Conservation (phyloP, 2,329 filamentous ascomycete species). For the Teratosphaeria epicoccoides region DNA sequence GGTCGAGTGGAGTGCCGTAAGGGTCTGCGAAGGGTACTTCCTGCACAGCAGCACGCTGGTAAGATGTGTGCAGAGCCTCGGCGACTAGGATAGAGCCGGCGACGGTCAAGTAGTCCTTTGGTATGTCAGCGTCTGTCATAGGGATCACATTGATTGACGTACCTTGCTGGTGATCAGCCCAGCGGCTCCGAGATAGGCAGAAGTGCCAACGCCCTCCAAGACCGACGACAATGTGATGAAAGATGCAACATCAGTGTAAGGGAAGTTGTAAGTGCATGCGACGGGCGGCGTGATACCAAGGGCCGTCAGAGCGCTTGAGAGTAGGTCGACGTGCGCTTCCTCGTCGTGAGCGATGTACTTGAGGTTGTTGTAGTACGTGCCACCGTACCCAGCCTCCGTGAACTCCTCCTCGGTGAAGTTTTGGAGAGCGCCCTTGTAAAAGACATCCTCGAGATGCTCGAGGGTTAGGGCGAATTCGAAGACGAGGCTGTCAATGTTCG, state of each 20-base stretch:
- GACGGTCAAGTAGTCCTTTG: slow-evolving; percentile 43
- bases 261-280: slow-evolving; percentile 47
- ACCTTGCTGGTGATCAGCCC: slow-evolving; percentile 44
- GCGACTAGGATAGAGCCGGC: slow-evolving; percentile 53
- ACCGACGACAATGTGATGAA: slow-evolving; percentile 44
- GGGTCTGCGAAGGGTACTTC: slow-evolving; percentile 27
- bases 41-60: slow-evolving; percentile 40
- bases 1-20: slow-evolving; percentile 47
- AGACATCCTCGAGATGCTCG: slow-evolving; percentile 45
- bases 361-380: slow-evolving; percentile 47
- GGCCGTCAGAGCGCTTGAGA: slow-evolving; percentile 34
- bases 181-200: slow-evolving; percentile 52
- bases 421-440: slow-evolving; percentile 49
- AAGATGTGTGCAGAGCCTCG: slow-evolving; percentile 53
- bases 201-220: slow-evolving; percentile 48
- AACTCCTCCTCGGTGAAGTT: slow-evolving; percentile 48
- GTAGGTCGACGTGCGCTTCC: slow-evolving; percentile 45
- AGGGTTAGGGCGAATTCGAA: slow-evolving; percentile 35
- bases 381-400: slow-evolving; percentile 37
- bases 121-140: background rate
- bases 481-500: slow-evolving; percentile 13
- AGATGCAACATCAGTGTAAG: slow-evolving; percentile 21
- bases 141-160: background rate
- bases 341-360: slow-evolving; percentile 48
- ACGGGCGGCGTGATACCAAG: slow-evolving; percentile 43